Evolutionary conservation across 2,329 filamentous ascomycete genomes (phyloP).

Genomic region (Pestalotiopsis sp.): DNA sequence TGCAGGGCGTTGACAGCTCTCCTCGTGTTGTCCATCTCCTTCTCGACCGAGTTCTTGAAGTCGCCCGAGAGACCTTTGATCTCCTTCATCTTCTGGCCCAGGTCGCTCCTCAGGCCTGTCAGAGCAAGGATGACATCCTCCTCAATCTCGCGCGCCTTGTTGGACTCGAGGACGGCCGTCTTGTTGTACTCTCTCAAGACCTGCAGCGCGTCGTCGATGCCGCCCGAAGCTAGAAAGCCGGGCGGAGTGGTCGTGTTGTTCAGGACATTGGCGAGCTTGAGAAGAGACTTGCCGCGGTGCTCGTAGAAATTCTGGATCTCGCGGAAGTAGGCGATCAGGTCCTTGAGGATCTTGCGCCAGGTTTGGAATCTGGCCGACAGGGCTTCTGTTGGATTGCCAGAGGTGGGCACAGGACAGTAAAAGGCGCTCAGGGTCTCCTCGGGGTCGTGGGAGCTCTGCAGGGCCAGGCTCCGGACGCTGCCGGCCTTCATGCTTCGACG

Average conservation of each 20-base stretch:
- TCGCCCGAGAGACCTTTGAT: slow-evolving; percentile 93
- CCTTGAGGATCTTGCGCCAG: slow-evolving; percentile 94
- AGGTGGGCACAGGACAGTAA: slow-evolving; percentile 85
- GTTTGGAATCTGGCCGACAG: slow-evolving; percentile 89
- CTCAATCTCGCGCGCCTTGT: slow-evolving; percentile 89
- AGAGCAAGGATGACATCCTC: slow-evolving; percentile 88
- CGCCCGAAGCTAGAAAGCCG: slow-evolving; percentile 77
- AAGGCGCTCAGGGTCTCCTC: slow-evolving; percentile 83
- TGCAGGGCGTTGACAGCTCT: slow-evolving; percentile 81
- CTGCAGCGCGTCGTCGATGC: slow-evolving; percentile 84
- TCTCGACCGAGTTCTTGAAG: slow-evolving; percentile 96
- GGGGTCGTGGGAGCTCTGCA: slow-evolving; percentile 70
- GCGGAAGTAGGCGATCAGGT: slow-evolving; percentile 90
- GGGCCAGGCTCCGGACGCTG: slow-evolving; percentile 79
- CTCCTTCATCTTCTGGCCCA: slow-evolving; percentile 97
- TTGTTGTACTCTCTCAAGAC: slow-evolving; percentile 84
- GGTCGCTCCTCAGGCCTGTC: slow-evolving; percentile 81
- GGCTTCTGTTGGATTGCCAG: slow-evolving; percentile 84
- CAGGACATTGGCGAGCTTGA: slow-evolving; percentile 82
- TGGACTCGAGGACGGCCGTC: slow-evolving; percentile 76
- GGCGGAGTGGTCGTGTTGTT: slow-evolving; percentile 78
- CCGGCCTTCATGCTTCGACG: slow-evolving; percentile 82
- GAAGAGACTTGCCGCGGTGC: slow-evolving; percentile 75
- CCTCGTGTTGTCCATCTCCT: slow-evolving; percentile 85
- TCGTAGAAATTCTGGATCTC: slow-evolving; percentile 93